Evolutionary conservation across 768 basidiomycete species (phyloP).

Genomic region (Suillus variegatus): DNA sequence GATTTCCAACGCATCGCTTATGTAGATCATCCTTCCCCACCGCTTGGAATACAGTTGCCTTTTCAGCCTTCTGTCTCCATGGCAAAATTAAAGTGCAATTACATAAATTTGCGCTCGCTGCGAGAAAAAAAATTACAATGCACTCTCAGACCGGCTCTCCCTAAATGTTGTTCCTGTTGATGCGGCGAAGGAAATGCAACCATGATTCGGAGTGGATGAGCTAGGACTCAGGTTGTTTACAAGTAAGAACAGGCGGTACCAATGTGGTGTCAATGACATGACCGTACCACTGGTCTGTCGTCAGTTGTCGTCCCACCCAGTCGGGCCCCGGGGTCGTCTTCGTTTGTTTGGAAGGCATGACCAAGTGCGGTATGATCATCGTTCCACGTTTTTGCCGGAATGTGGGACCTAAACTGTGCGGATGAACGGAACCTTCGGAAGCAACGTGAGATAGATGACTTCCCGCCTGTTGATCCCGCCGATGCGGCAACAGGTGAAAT

Average conservation of each 20-base stretch:
- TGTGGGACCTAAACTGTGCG: neutral
- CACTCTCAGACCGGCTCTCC: no score
- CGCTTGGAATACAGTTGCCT: neutral
- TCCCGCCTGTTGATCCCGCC: neutral
- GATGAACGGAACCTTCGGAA: neutral
- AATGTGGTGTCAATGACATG: neutral
- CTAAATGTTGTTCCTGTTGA: no score
- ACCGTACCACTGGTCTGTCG: neutral
- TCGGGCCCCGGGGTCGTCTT: neutral
- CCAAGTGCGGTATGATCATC: neutral
- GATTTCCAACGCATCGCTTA: neutral
- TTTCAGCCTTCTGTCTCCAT: neutral
- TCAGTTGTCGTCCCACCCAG: neutral
- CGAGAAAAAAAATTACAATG: neutral
- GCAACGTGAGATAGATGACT: neutral
- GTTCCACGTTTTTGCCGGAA: neutral
- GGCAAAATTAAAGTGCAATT: conserved; percentile 3
- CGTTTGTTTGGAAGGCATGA: neutral
- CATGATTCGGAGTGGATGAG: neutral
- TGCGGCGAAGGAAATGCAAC: neutral
- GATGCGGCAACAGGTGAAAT: neutral
- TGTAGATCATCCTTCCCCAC: conserved; percentile 4
- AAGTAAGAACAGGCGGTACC: neutral
- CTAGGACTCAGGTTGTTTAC: neutral
- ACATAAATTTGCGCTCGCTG: neutral